A percentile compares a stretch with the other conserved stretches of the same genome.
Conservation (phyloP, 495 filamentous ascomycete species). For the Chaetomium tenue region DNA sequence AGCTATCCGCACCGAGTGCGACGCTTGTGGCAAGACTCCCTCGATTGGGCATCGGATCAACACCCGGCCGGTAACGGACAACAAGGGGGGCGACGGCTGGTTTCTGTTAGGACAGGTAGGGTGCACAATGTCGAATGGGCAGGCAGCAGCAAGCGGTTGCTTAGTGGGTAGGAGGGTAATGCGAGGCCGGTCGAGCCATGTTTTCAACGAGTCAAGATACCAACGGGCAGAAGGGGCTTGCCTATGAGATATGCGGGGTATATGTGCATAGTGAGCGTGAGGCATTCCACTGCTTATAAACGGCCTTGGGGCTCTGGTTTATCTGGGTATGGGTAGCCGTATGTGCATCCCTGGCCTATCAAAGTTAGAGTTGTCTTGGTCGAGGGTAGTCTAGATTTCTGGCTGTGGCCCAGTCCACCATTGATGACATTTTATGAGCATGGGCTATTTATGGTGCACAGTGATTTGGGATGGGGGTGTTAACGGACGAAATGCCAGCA, state of each 20-base stretch:
- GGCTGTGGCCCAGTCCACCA: conserved; percentile 5
- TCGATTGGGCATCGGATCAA: neutral
- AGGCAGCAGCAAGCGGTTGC: conserved; percentile 1
- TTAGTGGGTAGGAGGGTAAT: conserved; percentile 4
- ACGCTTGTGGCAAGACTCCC: neutral
- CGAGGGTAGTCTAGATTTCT: neutral
- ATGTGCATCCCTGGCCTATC: neutral
- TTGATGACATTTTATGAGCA: neutral
- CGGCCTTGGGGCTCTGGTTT: neutral
- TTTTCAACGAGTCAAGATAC: neutral
- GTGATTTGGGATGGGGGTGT: neutral
- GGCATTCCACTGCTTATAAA: neutral
- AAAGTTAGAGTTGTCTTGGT: neutral
- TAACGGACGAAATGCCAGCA: neutral
- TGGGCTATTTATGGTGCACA: neutral
- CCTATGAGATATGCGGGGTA: neutral
- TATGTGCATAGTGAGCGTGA: neutral
- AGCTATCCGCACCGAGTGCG: neutral
- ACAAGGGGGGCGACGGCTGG: neutral
- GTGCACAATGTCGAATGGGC: neutral
- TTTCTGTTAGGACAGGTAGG: neutral
- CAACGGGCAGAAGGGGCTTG: neutral
- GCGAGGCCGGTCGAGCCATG: neutral
- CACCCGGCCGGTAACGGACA: neutral
- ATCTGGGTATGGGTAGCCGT: neutral